These are phyloP conservation scores for Saitozyma sp. DNA, from an alignment of 768 basidiomycete species.

Conservation along the genomic window DNA sequence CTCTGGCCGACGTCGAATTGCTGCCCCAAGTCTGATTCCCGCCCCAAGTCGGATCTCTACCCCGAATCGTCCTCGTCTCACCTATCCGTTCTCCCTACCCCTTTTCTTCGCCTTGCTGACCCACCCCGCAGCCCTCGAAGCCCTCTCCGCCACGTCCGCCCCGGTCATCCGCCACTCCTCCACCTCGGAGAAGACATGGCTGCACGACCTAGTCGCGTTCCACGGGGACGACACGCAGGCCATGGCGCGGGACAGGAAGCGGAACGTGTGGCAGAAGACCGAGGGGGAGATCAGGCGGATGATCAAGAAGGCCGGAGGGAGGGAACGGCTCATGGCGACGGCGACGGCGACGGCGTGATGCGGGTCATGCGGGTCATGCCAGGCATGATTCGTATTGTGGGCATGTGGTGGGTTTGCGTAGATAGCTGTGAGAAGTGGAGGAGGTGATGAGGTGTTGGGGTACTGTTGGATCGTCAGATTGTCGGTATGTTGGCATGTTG, in stretches of 20 bases:
- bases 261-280: conserved; percentile 83
- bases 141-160: conserved; percentile 58
- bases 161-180: conserved; percentile 66
- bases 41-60: no score
- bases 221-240: conserved; percentile 69
- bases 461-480: no score
- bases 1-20: no score
- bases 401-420: no score
- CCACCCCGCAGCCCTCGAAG: conserved; percentile 61
- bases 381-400: no score
- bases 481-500: no score
- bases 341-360: no score
- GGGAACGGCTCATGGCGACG: conserved; percentile 24
- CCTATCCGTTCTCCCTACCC: not conserved
- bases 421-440: no score
- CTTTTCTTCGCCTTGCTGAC: not conserved
- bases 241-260: conserved; percentile 76
- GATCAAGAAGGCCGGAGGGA: conserved; percentile 50
- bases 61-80: no score
- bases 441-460: no score
- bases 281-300: conserved; percentile 64
- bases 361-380: no score
- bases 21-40: no score
- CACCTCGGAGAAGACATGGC: conserved; percentile 66
- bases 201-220: conserved; percentile 66